Base-by-base conservation (phyloP, 768 basidiomycete genomes). In the Kwoniella mangroviensis region DNA sequence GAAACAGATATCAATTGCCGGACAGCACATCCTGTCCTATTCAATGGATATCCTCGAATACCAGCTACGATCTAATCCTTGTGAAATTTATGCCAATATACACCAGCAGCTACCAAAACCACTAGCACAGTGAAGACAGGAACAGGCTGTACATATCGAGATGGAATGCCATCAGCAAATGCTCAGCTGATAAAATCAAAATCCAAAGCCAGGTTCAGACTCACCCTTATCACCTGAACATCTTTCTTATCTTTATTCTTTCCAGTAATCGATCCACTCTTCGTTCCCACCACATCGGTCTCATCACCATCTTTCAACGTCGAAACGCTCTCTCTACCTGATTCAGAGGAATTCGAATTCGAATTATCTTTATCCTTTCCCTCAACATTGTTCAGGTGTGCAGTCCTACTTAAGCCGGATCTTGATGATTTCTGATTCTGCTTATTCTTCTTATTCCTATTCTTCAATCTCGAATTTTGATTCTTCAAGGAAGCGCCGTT, bases 51-150 rank as follows among this genome's bases (percentile, higher is more conserved):
- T 53, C 1, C 22, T 53, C 52, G 52, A 53, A 22, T 53, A 41
- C 58, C 17, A 59, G 34, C 40, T 42, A 21, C 24, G 53, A n/a
- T 22, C 60, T 63, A 79, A 17, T 79, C 78, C 56, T 67, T 66
- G 34, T 66, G 45, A 40, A 56, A 66, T 56, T 69, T 77, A 49
- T 74, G 69, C 49, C 68, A 77, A 64, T 77, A 77, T 55, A 77
- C 51, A 28, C 76, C 79, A 6, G 76, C 79, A 19, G 76, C 68
- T 11, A 75, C 71, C 17, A 73, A 72, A 7, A 80, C 75, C 34
- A 78, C 67, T n/a, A 75, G 49, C 2, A 77, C 75, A 6, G 74
- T 78, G 56, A 80, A 73, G 13, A 78, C 68, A 12, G 75, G 75
- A 28, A 76, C 70, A 12, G 75, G 73, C 75, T 76, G 60, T 24